Conservation (phyloP, 1,284 basidiomycete species). For the Sporisorium iseilematis-ciliati region DNA sequence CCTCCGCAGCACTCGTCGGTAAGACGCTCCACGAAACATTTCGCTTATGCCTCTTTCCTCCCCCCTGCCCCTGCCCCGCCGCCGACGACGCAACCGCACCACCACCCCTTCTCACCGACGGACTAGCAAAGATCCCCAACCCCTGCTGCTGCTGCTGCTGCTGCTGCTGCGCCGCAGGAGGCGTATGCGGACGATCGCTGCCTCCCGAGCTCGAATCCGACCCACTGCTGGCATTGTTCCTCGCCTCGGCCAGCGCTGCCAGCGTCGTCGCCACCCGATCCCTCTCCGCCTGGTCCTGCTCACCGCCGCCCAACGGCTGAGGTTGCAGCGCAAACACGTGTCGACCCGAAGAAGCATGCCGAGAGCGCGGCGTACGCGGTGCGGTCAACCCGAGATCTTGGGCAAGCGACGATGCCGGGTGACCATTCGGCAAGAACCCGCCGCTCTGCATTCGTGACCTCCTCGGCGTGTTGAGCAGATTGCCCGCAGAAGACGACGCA, state of each 20-base stretch:
- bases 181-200: slow-evolving; percentile 26
- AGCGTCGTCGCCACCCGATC: slow-evolving; percentile 48
- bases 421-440: slow-evolving; percentile 55
- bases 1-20: slow-evolving; percentile 2
- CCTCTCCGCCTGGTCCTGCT: slow-evolving; percentile 47
- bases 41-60: slow-evolving; percentile 25
- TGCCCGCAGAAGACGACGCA: slow-evolving; percentile 1
- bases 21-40: slow-evolving; percentile 36
- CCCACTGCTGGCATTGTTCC: slow-evolving; percentile 22
- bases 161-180: too few species aligned
- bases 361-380: slow-evolving; percentile 47
- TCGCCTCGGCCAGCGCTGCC: slow-evolving; percentile 35
- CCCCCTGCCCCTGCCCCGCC: not conserved
- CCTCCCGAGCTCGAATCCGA: slow-evolving; percentile 35
- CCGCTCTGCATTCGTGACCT: slow-evolving; percentile 38
- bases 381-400: slow-evolving; percentile 53
- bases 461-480: slow-evolving; percentile 22
- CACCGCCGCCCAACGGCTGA: slow-evolving; percentile 9
- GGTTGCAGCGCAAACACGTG: slow-evolving; percentile 19
- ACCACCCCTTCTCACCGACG: slow-evolving; percentile 11
- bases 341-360: slow-evolving; percentile 38
- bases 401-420: slow-evolving; percentile 58
- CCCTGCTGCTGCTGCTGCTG: slow-evolving; percentile 11
- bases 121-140: slow-evolving; percentile 26
- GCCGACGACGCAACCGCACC: slow-evolving; percentile 14